phyloP scores from a whole-genome alignment of 805 yeast genomes.

The Dipodascus geniculatus region DNA sequence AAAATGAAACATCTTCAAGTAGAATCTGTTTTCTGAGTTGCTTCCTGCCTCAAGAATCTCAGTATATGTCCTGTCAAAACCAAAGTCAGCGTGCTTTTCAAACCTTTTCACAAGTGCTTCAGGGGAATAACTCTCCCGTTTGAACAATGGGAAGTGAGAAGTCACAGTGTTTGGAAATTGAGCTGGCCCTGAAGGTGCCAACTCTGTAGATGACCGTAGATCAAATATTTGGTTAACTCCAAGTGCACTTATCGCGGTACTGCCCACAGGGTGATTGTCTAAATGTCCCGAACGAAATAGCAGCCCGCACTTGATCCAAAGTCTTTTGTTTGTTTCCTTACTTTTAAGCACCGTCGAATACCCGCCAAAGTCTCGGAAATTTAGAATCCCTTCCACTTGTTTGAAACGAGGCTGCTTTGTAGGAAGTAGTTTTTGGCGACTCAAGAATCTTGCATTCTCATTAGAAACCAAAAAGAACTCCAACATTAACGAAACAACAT shows the following conservation, averaged over 20 bases:
- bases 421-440: slow-evolving; percentile 27
- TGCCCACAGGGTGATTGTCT: slow-evolving; percentile 42
- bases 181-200: slow-evolving; percentile 31
- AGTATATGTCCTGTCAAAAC: slow-evolving; percentile 52
- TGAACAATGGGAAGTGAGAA: slow-evolving; percentile 45
- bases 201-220: slow-evolving; percentile 51
- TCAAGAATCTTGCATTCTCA: slow-evolving; percentile 41
- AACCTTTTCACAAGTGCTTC: slow-evolving; percentile 47
- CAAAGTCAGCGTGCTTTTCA: slow-evolving; percentile 40
- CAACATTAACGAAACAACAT: slow-evolving; percentile 38
- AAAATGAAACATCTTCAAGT: slow-evolving; percentile 30
- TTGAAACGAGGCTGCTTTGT: slow-evolving; percentile 41
- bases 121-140: slow-evolving; percentile 47
- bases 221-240: slow-evolving; percentile 52
- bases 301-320: slow-evolving; percentile 35
- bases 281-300: slow-evolving; percentile 57
- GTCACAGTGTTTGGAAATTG: slow-evolving; percentile 34
- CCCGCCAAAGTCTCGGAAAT: slow-evolving; percentile 77
- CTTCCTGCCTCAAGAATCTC: slow-evolving; percentile 43
- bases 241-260: slow-evolving; percentile 26
- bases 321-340: slow-evolving; percentile 21
- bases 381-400: slow-evolving; percentile 51
- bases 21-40: background rate
- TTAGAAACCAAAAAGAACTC: slow-evolving; percentile 34
- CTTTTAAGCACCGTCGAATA: slow-evolving; percentile 32